Percentiles rank a stretch among this genome's conserved stretches.
These are phyloP conservation scores for Sphaerulina populicola DNA, from an alignment of 2,329 filamentous ascomycete species.

Conservation along the genomic window DNA sequence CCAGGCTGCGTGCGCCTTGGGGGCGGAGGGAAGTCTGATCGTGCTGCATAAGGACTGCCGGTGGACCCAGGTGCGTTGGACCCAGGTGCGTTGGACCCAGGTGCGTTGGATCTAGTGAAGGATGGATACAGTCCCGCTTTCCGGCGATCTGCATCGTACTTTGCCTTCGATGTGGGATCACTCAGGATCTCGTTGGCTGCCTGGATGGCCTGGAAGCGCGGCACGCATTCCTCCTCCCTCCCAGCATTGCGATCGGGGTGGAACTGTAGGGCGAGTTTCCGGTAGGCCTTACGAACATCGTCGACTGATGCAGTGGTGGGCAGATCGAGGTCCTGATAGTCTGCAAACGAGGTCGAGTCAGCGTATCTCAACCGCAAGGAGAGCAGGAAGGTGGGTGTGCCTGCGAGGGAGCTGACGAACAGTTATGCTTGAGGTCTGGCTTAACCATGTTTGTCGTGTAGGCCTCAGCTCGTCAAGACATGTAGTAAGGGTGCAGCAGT, in stretches of 20 bases:
- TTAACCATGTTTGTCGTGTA: slow-evolving; percentile 30
- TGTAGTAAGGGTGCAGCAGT: slow-evolving; percentile 5
- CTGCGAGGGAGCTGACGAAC: slow-evolving; percentile 7
- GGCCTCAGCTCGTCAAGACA: slow-evolving; percentile 12
- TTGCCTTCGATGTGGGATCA: slow-evolving; percentile 50
- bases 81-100: too few relatives aligned
- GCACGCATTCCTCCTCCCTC: slow-evolving; percentile 66
- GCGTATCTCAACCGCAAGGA: neutral
- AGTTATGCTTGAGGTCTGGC: slow-evolving; percentile 30
- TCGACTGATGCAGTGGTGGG: slow-evolving; percentile 57
- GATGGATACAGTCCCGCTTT: slow-evolving; percentile 38
- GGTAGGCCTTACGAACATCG: slow-evolving; percentile 79
- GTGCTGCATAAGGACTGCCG: slow-evolving; percentile 35
- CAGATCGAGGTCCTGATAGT: slow-evolving; percentile 68
- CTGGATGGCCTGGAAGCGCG: slow-evolving; percentile 80
- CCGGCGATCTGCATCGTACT: slow-evolving; percentile 55
- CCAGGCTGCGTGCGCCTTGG: slow-evolving; percentile 38
- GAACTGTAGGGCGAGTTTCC: slow-evolving; percentile 74
- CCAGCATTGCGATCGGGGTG: slow-evolving; percentile 87
- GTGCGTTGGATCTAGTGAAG: slow-evolving; percentile 17
- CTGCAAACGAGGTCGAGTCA: slow-evolving; percentile 14
- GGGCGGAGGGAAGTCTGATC: slow-evolving; percentile 38
- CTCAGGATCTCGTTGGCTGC: slow-evolving; percentile 70
- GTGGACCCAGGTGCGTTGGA: slow-evolving; percentile 19
- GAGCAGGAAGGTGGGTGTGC: neutral